These are phyloP conservation scores for Mycena maculata DNA, from an alignment of 768 basidiomycete genomes.

Conservation along the genomic window DNA sequence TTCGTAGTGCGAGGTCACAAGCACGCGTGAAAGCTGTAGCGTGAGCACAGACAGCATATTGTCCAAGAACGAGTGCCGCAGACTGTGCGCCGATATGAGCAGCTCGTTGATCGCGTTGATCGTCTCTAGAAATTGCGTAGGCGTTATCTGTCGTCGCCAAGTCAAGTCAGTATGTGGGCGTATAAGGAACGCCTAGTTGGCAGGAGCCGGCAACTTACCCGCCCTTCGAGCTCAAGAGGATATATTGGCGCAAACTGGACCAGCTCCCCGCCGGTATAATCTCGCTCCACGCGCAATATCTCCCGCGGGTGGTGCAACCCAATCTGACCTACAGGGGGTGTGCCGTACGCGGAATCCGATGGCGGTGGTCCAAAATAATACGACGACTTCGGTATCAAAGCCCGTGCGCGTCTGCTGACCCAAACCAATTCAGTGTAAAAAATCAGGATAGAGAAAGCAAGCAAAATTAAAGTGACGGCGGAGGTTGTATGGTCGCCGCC, in stretches of 20 bases:
- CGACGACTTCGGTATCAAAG: slow-evolving; percentile 78
- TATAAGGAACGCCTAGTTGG: too few relatives aligned
- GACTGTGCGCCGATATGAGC: slow-evolving; percentile 87
- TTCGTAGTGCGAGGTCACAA: slow-evolving; percentile 82
- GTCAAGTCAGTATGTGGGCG: background rate
- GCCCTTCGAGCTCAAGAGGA: slow-evolving; percentile 91
- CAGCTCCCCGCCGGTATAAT: slow-evolving; percentile 91
- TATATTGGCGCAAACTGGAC: slow-evolving; percentile 91
- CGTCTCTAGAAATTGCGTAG: slow-evolving; percentile 89
- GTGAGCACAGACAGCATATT: slow-evolving; percentile 84
- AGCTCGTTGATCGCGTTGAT: slow-evolving; percentile 92
- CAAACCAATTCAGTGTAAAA: background rate
- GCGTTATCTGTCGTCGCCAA: slow-evolving; percentile 79
- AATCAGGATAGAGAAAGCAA: too few relatives aligned
- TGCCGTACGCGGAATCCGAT: slow-evolving; percentile 83
- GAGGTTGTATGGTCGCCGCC: too few relatives aligned
- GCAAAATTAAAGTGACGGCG: too few relatives aligned
- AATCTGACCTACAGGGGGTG: slow-evolving; percentile 83
- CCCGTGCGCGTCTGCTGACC: slow-evolving; percentile 50
- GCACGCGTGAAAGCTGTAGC: slow-evolving; percentile 80
- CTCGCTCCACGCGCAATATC: slow-evolving; percentile 90
- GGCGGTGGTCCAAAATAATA: slow-evolving; percentile 89
- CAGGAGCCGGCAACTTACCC: slow-evolving; percentile 74
- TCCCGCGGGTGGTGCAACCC: slow-evolving; percentile 93
- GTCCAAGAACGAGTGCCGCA: slow-evolving; percentile 77